Conservation (phyloP, 1,284 basidiomycete species). For the Taiwanofungus camphoratus region DNA sequence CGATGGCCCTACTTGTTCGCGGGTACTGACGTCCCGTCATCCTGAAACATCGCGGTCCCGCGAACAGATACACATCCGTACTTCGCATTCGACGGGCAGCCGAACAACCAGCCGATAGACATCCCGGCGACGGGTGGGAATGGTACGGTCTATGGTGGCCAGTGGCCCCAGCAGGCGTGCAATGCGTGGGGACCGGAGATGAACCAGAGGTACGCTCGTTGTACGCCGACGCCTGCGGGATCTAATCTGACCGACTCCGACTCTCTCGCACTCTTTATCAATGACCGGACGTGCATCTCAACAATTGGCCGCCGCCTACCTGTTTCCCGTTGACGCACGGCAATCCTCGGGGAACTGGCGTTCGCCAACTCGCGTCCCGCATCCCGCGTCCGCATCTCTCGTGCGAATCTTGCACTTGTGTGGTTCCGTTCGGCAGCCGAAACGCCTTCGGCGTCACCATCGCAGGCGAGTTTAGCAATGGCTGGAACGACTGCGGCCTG, state of each 20-base stretch:
- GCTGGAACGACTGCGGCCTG: slow-evolving; percentile 44
- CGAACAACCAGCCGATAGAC: slow-evolving; percentile 31
- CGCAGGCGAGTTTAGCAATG: slow-evolving; percentile 45
- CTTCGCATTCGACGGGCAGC: slow-evolving; percentile 35
- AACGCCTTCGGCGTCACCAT: slow-evolving; percentile 41
- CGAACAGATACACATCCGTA: slow-evolving; percentile 43
- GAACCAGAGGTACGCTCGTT: slow-evolving; percentile 40
- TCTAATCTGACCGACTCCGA: slow-evolving; percentile 37
- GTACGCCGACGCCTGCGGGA: slow-evolving; percentile 23
- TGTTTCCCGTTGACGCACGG: too few species aligned
- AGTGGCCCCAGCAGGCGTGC: slow-evolving; percentile 35
- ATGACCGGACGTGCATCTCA: too few species aligned
- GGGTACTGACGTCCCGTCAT: too few species aligned
- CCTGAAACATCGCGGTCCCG: slow-evolving; percentile 37
- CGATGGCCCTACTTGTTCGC: background rate
- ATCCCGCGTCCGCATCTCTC: too few species aligned
- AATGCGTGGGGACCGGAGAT: slow-evolving; percentile 45
- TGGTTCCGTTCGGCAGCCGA: slow-evolving; percentile 33
- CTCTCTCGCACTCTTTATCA: slow-evolving; percentile 38
- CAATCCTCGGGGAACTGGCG: too few species aligned
- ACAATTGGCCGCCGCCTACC: too few species aligned
- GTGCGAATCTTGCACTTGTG: too few species aligned
- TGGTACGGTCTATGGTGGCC: slow-evolving; percentile 26
- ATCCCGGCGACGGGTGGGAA: slow-evolving; percentile 22
- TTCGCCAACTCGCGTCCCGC: too few species aligned